Base-by-base conservation (phyloP, 331 rosid genomes). In the Acacia concinna region DNA sequence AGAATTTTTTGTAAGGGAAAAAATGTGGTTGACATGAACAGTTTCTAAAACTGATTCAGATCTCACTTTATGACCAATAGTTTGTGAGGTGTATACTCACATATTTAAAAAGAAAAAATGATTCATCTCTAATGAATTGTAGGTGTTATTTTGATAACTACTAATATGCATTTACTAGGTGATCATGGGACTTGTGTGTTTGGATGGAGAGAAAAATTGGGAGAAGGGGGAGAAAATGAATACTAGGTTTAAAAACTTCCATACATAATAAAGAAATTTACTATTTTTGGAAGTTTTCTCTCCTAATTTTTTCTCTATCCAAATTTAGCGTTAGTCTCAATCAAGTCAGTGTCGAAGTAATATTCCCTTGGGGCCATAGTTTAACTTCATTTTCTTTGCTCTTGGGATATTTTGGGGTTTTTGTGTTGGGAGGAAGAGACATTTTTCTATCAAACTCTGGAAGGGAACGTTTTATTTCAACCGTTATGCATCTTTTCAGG, bases 381-480 rank as follows among this genome's bases (percentile, higher is more conserved):
- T 23, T 30, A 27, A 41, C 66, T 52, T 44, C 65, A 32, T 64
- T 30, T 66, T n/a, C 71, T 66, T 47, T 37, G 1, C 47, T 66
- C 9, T 18, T 35, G 30, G 71, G 47, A 23, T 13, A 2, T n/a
- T n/a, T n/a, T n/a, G n/a, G n/a, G n/a, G n/a, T n/a, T n/a, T n/a
- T n/a, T n/a, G n/a, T n/a, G n/a, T n/a, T 5, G 41, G 41, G 41
- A 11, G 41, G 41, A 7, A 37, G 40, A 37, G 41, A 38, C 41
- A 38, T 38, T 38, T 37, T 66, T 27, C 17, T 35, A 3, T 37
- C 47, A 37, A 66, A 27, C 31, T 66, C 37, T 35, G 7, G 5
- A 4, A 12, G n/a, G 54, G 34, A 41, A 68, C 52, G 31, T 70
- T 76, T 78, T 65, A 7, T 73, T 47, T 77, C 38, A 56, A 56